These are phyloP conservation scores for Cyclaneusma minus DNA, from an alignment of 2,329 filamentous ascomycete species.

Conservation along the genomic window DNA sequence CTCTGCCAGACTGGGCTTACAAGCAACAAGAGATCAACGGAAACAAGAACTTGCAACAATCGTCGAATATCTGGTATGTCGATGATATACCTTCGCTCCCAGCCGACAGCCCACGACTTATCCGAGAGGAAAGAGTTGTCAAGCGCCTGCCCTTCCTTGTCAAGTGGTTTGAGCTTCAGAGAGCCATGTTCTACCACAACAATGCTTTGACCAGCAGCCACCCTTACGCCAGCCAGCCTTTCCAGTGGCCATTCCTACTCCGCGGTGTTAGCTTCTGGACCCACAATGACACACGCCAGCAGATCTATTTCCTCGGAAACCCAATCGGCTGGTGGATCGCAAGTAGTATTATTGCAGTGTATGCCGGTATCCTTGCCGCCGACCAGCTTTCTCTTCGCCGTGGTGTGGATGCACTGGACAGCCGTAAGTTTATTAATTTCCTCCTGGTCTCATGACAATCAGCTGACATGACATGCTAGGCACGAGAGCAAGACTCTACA, in stretches of 20 bases:
- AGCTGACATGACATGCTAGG: slow-evolving; percentile 33
- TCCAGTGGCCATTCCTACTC: slow-evolving; percentile 95
- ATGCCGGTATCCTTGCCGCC: slow-evolving; percentile 77
- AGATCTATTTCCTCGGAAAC: slow-evolving; percentile 98
- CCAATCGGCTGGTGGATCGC: slow-evolving; percentile 95
- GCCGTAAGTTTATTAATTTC: slow-evolving; percentile 51
- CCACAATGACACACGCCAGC: slow-evolving; percentile 81
- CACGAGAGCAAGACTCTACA: slow-evolving; percentile 86
- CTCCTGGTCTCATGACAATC: background rate
- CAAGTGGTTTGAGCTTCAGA: slow-evolving; percentile 93
- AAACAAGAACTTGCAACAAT: slow-evolving; percentile 84
- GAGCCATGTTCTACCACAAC: slow-evolving; percentile 99
- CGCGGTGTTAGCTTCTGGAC: slow-evolving; percentile 99
- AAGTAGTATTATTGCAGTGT: slow-evolving; percentile 83
- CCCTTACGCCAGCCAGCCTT: slow-evolving; percentile 86
- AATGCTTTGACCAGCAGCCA: slow-evolving; percentile 94
- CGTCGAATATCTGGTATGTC: slow-evolving; percentile 87
- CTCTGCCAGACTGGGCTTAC: slow-evolving; percentile 93
- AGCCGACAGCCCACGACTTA: slow-evolving; percentile 49
- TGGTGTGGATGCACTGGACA: slow-evolving; percentile 83
- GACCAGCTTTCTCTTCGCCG: slow-evolving; percentile 89
- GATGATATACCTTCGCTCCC: slow-evolving; percentile 79
- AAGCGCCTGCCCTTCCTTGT: slow-evolving; percentile 76
- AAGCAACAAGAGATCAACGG: slow-evolving; percentile 99
- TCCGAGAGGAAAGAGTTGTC: slow-evolving; percentile 62